Base-by-base conservation (phyloP, 2,329 filamentous ascomycete species). In the Colletotrichum sp. region DNA sequence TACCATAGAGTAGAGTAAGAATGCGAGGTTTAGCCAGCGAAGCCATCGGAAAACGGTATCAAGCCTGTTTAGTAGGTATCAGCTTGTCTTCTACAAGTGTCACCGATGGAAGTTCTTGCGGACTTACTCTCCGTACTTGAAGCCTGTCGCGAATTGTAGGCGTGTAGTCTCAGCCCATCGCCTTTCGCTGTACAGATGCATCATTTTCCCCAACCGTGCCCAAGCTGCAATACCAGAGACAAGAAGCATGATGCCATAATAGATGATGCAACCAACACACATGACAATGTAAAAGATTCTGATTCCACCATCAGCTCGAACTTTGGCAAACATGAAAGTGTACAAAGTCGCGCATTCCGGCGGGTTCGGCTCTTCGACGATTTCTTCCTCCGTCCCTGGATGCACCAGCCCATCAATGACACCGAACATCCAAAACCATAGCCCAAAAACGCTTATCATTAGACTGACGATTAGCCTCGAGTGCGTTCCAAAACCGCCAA, bases 401-500 rank as follows among this genome's bases (percentile, higher is more conserved):
- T 59, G n/a, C 2, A 24, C 16, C 6, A 79, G 77, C 4, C 71
- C 71, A n/a, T 70, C 74, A 10, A 36, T 63, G 7, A 81, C 71
- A 34, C 80, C 80, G 32, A 74, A 77, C 32, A 77, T 66, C 80
- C 81, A 82, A 74, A 80, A 82, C 81, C 81, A 82, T 7, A 79
- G n/a, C 3, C 80, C 80, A 48, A 77, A 82, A 6, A 74, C 34
- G 67, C 78, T 78, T n/a, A 81, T 73, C 32, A 72, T 78, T n/a
- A 79, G 63, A 39, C 79, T 77, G 28, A 81, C 66, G 8, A 78
- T 57, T 10, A 82, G 61, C 6, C 80, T 76, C 36, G 78, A 67
- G 71, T 81, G 80, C 1, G 80, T 81, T 13, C 79, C 81, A 26
- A 79, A 78, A 36, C 79, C 76, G 32, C 80, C 80, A 63, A 80